phyloP scores from a whole-genome alignment of 139 green algal species.

The Haematococcus lacustris region DNA sequence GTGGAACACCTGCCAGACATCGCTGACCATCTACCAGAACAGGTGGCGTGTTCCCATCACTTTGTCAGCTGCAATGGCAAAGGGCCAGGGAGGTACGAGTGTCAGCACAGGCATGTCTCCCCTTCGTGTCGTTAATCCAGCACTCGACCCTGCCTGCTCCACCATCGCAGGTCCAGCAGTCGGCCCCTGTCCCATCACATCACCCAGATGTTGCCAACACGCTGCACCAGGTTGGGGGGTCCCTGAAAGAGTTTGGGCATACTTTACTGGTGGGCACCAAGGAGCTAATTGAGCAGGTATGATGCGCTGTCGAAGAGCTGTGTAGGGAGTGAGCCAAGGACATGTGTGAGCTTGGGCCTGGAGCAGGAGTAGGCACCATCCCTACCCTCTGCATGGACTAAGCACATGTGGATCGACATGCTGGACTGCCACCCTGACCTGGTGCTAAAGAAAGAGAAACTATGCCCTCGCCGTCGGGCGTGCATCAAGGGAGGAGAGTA shows the following conservation, averaged over 20 bases:
- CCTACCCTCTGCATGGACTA: too few species aligned
- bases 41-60: constrained; percentile 10
- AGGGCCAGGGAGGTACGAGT: not conserved
- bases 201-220: not conserved
- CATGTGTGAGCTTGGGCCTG: too few species aligned
- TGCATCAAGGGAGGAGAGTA: too few species aligned
- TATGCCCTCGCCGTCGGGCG: too few species aligned
- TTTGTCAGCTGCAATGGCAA: not conserved
- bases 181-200: not conserved
- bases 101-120: not conserved
- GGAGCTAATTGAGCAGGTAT: constrained; percentile 64
- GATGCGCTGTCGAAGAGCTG: not conserved
- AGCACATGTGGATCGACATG: too few species aligned
- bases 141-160: not conserved
- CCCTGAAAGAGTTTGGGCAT: constrained; percentile 33
- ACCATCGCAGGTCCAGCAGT: not conserved
- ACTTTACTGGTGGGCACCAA: constrained; percentile 45
- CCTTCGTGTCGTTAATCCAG: not conserved
- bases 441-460: too few species aligned
- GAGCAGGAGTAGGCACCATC: too few species aligned
- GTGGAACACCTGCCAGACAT: constrained; percentile 43
- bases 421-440: too few species aligned
- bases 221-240: constrained; percentile 20
- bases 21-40: constrained; percentile 30
- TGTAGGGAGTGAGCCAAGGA: too few species aligned